Conservation (phyloP, 805 yeast species). For the Myxozyma mucilagina region DNA sequence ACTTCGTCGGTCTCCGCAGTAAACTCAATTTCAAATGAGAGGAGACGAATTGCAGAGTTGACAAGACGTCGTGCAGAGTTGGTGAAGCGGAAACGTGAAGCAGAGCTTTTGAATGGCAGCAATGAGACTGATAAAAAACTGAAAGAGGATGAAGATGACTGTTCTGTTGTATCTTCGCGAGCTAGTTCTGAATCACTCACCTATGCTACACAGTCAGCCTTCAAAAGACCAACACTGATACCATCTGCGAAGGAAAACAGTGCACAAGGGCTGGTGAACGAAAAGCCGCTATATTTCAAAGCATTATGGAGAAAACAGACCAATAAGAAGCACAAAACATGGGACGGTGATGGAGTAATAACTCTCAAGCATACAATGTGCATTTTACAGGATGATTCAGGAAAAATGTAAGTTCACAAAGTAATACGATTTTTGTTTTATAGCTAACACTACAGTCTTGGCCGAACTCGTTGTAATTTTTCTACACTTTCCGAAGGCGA, state of each 20-base stretch:
- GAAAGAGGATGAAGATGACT: conserved; percentile 1
- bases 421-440: too few relatives aligned
- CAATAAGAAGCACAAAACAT: conserved; percentile 78
- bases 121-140: neutral
- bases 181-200: neutral
- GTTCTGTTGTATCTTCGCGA: neutral
- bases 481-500: conserved; percentile 41
- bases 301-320: conserved; percentile 73
- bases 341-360: conserved; percentile 90
- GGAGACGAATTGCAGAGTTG: neutral
- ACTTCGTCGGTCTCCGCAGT: neutral
- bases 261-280: neutral
- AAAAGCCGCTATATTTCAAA: conserved; percentile 15
- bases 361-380: conserved; percentile 35
- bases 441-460: conserved; percentile 8
- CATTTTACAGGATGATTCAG: conserved; percentile 36
- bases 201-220: neutral
- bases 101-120: neutral
- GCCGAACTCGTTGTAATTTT: conserved; percentile 1
- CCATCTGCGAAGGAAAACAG: conserved; percentile 3
- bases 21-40: neutral
- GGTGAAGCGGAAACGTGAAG: neutral
- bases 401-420: conserved; percentile 6
- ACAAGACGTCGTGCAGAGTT: neutral
- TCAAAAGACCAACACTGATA: neutral